Evolutionary conservation across 2,329 filamentous ascomycete genomes (phyloP).

Genomic region (Aspergillus sp.): DNA sequence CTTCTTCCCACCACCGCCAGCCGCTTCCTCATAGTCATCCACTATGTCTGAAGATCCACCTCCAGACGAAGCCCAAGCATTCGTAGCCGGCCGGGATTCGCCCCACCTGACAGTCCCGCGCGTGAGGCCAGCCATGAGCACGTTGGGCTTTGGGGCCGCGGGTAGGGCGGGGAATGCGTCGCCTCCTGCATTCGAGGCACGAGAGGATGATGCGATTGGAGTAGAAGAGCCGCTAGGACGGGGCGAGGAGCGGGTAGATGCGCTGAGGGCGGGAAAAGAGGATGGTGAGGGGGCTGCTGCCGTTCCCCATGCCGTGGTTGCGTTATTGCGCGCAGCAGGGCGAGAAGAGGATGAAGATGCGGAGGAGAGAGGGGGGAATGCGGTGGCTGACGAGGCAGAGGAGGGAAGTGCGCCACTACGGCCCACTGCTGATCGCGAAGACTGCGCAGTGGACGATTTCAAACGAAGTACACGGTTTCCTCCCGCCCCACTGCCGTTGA

Average conservation of each 20-base stretch:
- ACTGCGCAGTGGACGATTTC: slow-evolving; percentile 64
- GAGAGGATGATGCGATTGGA: slow-evolving; percentile 17
- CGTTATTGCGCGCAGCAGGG: slow-evolving; percentile 11
- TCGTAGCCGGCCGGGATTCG: slow-evolving; percentile 28
- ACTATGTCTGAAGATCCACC: slow-evolving; percentile 10
- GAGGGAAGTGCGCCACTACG: slow-evolving; percentile 49
- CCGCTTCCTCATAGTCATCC: slow-evolving; percentile 11
- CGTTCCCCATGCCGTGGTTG: slow-evolving; percentile 8
- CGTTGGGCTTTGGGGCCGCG: slow-evolving; percentile 62
- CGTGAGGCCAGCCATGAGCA: slow-evolving; percentile 45
- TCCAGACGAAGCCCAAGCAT: slow-evolving; percentile 31
- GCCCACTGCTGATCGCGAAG: slow-evolving; percentile 54
- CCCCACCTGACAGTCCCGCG: slow-evolving; percentile 42
- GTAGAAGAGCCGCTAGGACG: slow-evolving; percentile 1
- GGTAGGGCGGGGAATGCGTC: slow-evolving; percentile 81
- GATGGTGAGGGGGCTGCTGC: slow-evolving; percentile 18
- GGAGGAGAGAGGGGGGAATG: slow-evolving; percentile 41
- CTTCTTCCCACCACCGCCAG: slow-evolving; percentile 25
- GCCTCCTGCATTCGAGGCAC: slow-evolving; percentile 18
- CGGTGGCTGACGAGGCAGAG: slow-evolving; percentile 30
- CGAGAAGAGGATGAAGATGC: slow-evolving; percentile 6
- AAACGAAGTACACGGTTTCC: slow-evolving; percentile 57
- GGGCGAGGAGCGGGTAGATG: slow-evolving; percentile 21
- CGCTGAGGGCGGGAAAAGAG: slow-evolving; percentile 15
- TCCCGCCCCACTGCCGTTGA: slow-evolving; percentile 52